Conservation (phyloP, 2,329 filamentous ascomycete species). For the Colletotrichum sp. region DNA sequence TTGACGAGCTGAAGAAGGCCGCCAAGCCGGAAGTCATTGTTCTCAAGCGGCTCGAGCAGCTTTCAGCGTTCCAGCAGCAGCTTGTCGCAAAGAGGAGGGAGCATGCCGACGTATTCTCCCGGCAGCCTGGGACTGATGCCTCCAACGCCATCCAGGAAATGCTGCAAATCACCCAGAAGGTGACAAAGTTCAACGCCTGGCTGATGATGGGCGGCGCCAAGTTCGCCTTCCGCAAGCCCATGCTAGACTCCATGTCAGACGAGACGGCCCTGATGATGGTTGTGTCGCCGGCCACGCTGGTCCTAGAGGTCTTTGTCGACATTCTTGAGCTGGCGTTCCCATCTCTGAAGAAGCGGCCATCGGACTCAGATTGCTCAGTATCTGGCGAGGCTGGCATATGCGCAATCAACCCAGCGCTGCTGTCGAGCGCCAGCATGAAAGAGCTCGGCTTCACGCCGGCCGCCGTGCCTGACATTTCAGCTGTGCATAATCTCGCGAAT, state of each 20-base stretch:
- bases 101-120: background rate
- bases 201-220: background rate
- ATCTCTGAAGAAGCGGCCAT: background rate
- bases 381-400: background rate
- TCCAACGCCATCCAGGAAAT: background rate
- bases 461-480: background rate
- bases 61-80: background rate
- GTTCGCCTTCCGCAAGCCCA: constrained; percentile 4
- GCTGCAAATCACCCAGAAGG: background rate
- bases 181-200: background rate
- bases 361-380: background rate
- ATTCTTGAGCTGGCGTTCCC: background rate
- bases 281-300: background rate
- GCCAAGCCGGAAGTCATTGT: background rate
- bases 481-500: background rate
- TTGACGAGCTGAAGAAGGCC: background rate
- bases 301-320: constrained; percentile 1
- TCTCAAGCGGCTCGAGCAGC: background rate
- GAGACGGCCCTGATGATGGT: constrained; percentile 9
- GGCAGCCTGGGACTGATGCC: background rate
- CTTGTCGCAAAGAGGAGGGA: background rate
- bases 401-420: background rate
- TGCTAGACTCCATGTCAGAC: constrained; percentile 2
- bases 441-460: background rate
- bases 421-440: background rate